These are phyloP conservation scores for Terana coerulea DNA, from an alignment of 768 basidiomycete genomes.

Conservation along the genomic window DNA sequence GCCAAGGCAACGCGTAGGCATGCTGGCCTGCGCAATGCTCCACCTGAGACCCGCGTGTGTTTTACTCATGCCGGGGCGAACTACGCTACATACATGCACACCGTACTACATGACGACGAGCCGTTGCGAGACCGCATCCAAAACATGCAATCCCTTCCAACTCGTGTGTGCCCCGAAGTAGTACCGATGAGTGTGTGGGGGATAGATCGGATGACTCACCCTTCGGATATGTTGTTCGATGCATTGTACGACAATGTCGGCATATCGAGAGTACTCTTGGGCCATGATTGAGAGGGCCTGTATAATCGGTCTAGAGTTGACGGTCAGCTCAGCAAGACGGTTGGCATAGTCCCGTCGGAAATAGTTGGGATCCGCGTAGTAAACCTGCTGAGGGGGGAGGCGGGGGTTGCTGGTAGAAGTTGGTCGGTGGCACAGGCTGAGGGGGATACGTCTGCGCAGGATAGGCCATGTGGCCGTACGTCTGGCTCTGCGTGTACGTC, in stretches of 20 bases:
- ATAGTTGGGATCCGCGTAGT: constrained; percentile 57
- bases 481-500: constrained; percentile 51
- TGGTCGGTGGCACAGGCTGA: constrained; percentile 24
- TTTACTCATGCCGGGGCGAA: constrained; percentile 8
- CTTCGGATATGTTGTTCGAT: constrained; percentile 79
- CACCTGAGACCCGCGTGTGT: constrained; percentile 13
- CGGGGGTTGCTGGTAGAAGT: constrained; percentile 44
- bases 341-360: constrained; percentile 77
- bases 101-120: constrained; percentile 7
- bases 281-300: constrained; percentile 91
- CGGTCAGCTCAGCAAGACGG: constrained; percentile 76
- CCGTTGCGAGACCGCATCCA: neutral
- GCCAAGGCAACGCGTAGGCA: neutral
- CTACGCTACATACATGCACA: constrained; percentile 14
- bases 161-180: neutral
- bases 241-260: constrained; percentile 76
- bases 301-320: constrained; percentile 95
- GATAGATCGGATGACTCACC: constrained; percentile 58
- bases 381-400: constrained; percentile 42
- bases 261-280: constrained; percentile 77
- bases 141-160: neutral
- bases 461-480: constrained; percentile 57
- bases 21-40: constrained; percentile 1
- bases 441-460: constrained; percentile 38
- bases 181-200: constrained; percentile 2